A percentile compares a stretch with the other conserved stretches of the same genome.
phyloP scores from a whole-genome alignment of 345 rosid species.

The Gossypium herbaceum region DNA sequence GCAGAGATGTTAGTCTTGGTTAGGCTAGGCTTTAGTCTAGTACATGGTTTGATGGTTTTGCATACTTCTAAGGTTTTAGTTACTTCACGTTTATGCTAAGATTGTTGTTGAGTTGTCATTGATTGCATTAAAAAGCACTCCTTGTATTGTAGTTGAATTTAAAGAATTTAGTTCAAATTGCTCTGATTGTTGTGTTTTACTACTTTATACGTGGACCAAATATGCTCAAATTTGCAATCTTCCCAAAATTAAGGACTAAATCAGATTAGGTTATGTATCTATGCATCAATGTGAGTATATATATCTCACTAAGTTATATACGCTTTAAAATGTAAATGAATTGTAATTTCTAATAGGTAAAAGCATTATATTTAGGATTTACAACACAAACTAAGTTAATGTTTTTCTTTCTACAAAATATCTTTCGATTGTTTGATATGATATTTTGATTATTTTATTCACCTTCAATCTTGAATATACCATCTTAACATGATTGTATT shows the following conservation, averaged over 20 bases:
- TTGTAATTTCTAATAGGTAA: no score
- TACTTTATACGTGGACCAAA: neutral
- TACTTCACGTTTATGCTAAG: conserved; percentile 42
- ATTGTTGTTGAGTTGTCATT: conserved; percentile 29
- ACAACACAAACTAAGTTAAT: no score
- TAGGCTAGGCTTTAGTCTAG: neutral
- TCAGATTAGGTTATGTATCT: neutral
- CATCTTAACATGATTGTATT: no score
- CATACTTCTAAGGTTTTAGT: conserved; percentile 34
- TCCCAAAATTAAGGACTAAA: neutral
- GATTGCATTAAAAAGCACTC: conserved; percentile 45
- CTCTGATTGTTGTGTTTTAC: neutral
- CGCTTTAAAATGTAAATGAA: no score
- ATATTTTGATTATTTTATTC: no score
- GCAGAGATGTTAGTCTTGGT: conserved; percentile 19
- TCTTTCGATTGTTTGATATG: no score
- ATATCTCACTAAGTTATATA: no score
- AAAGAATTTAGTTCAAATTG: neutral
- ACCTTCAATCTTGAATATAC: no score
- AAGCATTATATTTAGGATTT: no score
- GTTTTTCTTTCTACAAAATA: no score
- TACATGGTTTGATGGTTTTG: conserved; percentile 4
- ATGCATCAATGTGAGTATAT: neutral
- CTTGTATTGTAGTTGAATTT: neutral
- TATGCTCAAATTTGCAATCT: neutral